Evolutionary conservation across 345 rosid species (phyloP).

Genomic region (Anacardium occidentale): DNA sequence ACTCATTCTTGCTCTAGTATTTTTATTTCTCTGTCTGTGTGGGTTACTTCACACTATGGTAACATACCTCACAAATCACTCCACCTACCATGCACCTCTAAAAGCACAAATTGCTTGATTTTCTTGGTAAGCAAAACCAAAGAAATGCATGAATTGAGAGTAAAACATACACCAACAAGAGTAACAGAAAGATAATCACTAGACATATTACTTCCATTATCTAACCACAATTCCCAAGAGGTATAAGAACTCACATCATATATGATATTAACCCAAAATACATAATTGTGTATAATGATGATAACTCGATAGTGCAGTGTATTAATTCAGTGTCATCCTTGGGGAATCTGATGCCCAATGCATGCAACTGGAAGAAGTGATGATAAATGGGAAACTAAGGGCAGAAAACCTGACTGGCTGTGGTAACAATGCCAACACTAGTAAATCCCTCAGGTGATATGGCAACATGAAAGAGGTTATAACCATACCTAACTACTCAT

Average conservation of each 20-base stretch:
- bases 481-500: not conserved
- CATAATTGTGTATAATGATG: not conserved
- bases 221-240: not conserved
- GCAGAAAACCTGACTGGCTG: not conserved
- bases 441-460: not conserved
- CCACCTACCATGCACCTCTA: not conserved
- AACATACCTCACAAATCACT: not conserved
- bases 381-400: not conserved
- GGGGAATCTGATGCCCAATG: not conserved
- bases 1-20: too few relatives aligned
- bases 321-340: not conserved
- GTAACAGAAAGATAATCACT: not conserved
- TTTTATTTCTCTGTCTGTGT: too few relatives aligned
- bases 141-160: not conserved
- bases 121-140: not conserved
- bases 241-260: not conserved
- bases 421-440: not conserved
- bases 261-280: not conserved
- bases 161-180: not conserved
- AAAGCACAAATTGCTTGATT: not conserved
- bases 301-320: not conserved
- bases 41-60: not conserved
- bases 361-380: not conserved
- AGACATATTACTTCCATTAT: not conserved
- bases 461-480: not conserved